Base-by-base conservation (phyloP, 2,329 filamentous ascomycete genomes). In the Pseudonectria foliicola region DNA sequence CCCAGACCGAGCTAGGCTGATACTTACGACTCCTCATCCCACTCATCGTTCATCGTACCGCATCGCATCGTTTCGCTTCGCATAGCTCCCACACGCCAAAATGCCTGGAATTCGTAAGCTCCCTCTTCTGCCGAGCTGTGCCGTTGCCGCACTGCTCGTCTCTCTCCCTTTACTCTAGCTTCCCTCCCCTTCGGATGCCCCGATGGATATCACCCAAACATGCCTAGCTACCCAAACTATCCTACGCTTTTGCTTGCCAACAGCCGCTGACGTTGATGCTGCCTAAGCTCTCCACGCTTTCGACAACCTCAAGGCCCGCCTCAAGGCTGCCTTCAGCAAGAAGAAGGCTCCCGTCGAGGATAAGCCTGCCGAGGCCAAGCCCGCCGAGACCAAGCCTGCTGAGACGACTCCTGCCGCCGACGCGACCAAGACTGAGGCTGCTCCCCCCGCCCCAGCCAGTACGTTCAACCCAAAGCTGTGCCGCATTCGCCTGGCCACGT, bases 61-160 rank as follows among this genome's bases (percentile, higher is more conserved):
- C 25, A 18, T 33, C 33, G 31, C 35, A 28, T 24, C n/a, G n/a
- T n/a, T n/a, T n/a, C n/a, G n/a, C n/a, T n/a, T n/a, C n/a, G n/a
- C n/a, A n/a, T n/a, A n/a, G n/a, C n/a, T n/a, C 24, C 26, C 14
- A 27, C 26, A 13, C 38, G 15, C 34, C 56, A 70, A 44, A 30
- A 74, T 75, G 71, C 63, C 65, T 56, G 70, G 69, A 46, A 62
- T 73, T 55, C 69, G 71, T 73, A 59, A 61, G 68, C n/a, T n/a
- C n/a, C n/a, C n/a, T 70, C 31, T 21, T 35, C 36, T 41, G 27
- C 25, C 35, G 5, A 27, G 12, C 25, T n/a, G n/a, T n/a, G n/a
- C n/a, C n/a, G n/a, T n/a, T n/a, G n/a, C n/a, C n/a, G n/a, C n/a
- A n/a, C n/a, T n/a, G n/a, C n/a, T n/a, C n/a, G n/a, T n/a, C n/a